Evolutionary conservation across 1,139 yeast genomes (phyloP), one percentile per base, ranked within the genome.

Genomic region (Geotrichum australiense): DNA sequence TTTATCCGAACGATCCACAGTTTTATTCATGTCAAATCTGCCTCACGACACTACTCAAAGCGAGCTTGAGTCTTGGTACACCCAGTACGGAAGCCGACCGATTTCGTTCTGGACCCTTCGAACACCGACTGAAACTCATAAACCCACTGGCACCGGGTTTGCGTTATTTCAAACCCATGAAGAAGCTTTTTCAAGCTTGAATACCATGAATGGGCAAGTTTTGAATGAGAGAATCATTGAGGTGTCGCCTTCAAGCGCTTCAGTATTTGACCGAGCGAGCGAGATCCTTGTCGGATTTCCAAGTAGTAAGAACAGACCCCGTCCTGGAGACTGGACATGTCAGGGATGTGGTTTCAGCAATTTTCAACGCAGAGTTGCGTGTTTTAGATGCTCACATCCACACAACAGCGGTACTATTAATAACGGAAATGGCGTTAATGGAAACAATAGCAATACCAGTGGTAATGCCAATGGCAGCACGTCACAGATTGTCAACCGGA

Each of bases 301-400:
- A 11, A 80, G 87, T 20, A 79, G 85, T 38, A 87, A 87, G 55
- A 87, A 87, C 60, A 73, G 94, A 53, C 95, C 96, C 19, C 72
- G 97, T 56, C 96, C 96, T 0, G 97, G 97, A 19, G 97, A 89
- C 58, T 89, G 97, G 97, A 84, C 85, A 5, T 89, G 97, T 63
- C 95, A 96, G 14, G 80, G 91, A 5, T 89, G 97, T 68, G 96
- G 96, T 1, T 89, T 89, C 58, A 83, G 94, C 28, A 89, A 89
- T 59, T 89, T 89, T 64, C 97, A 89, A 63, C 76, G 96, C 55
- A 74, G 97, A 62, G 84, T 94, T 1, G 94, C 94, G 3, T 89
- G 97, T 63, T 86, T 87, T 68, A 72, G 96, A 50, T 89, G 97
- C 59, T 80, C 91, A 2, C 86, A 82, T 64, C 94, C 96, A 3